Evolutionary conservation across 495 filamentous ascomycete species (phyloP).

Genomic region (Penicillium maclennaniae): DNA sequence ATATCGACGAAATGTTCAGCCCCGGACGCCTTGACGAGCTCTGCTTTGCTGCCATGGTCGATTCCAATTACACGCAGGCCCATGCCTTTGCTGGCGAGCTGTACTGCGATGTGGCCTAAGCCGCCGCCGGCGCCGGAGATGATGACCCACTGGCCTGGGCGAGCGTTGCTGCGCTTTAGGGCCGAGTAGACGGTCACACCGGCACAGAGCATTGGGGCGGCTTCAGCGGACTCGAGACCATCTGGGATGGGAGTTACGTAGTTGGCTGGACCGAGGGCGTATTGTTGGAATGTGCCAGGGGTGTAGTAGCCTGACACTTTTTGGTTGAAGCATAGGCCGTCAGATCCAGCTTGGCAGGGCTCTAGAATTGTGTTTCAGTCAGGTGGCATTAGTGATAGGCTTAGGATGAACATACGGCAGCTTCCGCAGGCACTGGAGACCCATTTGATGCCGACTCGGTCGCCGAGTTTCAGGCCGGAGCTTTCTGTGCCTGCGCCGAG

Average conservation of each 20-base stretch:
- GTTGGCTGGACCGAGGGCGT: slow-evolving; percentile 58
- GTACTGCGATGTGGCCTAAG: slow-evolving; percentile 62
- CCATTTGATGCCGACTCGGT: slow-evolving; percentile 63
- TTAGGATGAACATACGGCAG: slow-evolving; percentile 38
- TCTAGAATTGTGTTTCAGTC: slow-evolving; percentile 16
- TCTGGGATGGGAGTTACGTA: slow-evolving; percentile 71
- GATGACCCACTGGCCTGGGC: slow-evolving; percentile 59
- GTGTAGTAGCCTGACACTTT: slow-evolving; percentile 54
- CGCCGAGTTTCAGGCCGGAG: slow-evolving; percentile 57
- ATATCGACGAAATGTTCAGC: slow-evolving; percentile 68
- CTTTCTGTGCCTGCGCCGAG: slow-evolving; percentile 51
- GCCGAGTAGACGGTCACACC: slow-evolving; percentile 58
- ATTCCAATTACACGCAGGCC: slow-evolving; percentile 65
- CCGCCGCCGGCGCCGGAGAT: slow-evolving; percentile 67
- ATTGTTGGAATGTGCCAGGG: slow-evolving; percentile 72
- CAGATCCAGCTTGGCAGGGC: slow-evolving; percentile 55
- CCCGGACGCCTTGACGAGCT: slow-evolving; percentile 55
- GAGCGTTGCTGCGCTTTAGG: slow-evolving; percentile 54
- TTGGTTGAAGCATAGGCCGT: slow-evolving; percentile 55
- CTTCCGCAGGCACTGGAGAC: slow-evolving; percentile 43
- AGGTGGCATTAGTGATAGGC: background rate
- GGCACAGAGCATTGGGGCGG: slow-evolving; percentile 63
- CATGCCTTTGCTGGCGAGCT: slow-evolving; percentile 61
- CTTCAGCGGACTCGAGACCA: slow-evolving; percentile 49
- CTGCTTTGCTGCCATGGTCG: slow-evolving; percentile 60